Evolutionary conservation across 306 rosid species (phyloP).

Genomic region (Cicer judaicum): DNA sequence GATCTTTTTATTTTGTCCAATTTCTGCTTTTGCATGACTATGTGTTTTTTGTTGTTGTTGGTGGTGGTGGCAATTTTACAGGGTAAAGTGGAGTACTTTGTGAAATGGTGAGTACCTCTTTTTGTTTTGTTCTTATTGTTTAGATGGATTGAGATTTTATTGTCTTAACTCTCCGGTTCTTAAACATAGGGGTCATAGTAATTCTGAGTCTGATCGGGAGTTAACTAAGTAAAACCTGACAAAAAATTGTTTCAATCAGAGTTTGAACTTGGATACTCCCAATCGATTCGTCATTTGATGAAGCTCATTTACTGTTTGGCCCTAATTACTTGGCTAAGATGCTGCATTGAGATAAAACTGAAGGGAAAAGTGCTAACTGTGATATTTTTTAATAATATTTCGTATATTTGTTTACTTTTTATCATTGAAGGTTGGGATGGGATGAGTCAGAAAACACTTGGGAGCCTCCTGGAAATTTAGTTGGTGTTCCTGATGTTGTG

Average conservation of each 20-base stretch:
- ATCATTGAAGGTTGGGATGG: constrained; percentile 76
- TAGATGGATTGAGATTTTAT: neutral
- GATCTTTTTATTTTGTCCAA: neutral
- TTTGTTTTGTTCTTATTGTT: neutral
- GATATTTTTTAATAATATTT: constrained; percentile 1
- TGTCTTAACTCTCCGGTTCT: too few species aligned
- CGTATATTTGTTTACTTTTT: constrained; percentile 25
- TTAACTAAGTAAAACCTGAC: too few species aligned
- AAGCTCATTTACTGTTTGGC: too few species aligned
- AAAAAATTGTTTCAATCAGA: too few species aligned
- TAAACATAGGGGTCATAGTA: too few species aligned
- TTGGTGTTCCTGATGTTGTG: constrained; percentile 66
- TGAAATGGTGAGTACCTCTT: constrained; percentile 76
- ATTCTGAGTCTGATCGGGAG: too few species aligned
- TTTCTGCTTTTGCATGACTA: constrained; percentile 39
- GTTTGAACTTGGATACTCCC: too few species aligned
- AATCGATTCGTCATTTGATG: too few species aligned
- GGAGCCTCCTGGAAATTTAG: constrained; percentile 93
- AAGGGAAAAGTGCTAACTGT: neutral
- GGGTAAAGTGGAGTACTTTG: constrained; percentile 80
- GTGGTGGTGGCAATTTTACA: constrained; percentile 23
- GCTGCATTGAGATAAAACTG: neutral
- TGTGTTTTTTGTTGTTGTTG: neutral
- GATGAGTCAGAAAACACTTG: constrained; percentile 89
- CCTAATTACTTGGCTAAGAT: too few species aligned